A percentile compares a stretch with the other conserved stretches of the same genome.
Evolutionary conservation across 371 early-diverging fungal species (phyloP).

Genomic region (Mucor irregularis): DNA sequence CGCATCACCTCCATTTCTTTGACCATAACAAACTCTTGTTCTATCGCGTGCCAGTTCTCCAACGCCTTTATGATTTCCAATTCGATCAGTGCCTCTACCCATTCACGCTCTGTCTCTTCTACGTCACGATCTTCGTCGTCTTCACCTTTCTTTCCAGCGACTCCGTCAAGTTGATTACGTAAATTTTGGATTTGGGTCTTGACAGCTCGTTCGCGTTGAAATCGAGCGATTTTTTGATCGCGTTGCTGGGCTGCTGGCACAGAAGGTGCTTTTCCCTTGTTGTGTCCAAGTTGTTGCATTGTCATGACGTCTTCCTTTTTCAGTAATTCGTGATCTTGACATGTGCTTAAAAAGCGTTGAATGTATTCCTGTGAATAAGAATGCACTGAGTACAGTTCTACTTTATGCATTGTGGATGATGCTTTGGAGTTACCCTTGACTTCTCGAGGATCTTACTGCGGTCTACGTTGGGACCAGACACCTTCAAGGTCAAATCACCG

Average conservation of each 20-base stretch:
- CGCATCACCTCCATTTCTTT: conserved; percentile 60
- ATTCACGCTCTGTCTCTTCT: conserved; percentile 69
- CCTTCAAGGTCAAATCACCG: conserved; percentile 67
- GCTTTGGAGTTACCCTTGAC: conserved; percentile 54
- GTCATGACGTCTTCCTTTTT: conserved; percentile 42
- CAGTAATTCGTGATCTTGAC: conserved; percentile 66
- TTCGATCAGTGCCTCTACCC: conserved; percentile 61
- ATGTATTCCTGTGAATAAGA: conserved; percentile 29
- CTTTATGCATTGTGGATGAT: neutral
- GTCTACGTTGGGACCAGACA: conserved; percentile 32
- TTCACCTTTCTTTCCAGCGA: neutral
- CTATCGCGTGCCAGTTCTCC: conserved; percentile 64
- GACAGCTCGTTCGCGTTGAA: conserved; percentile 71
- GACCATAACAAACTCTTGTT: conserved; percentile 76
- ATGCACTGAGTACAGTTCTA: neutral
- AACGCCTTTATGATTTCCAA: conserved; percentile 60
- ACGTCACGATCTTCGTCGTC: conserved; percentile 53
- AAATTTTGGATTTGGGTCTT: conserved; percentile 56
- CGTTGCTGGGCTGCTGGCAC: conserved; percentile 48
- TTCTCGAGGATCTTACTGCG: conserved; percentile 46
- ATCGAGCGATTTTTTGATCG: conserved; percentile 76
- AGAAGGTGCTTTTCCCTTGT: conserved; percentile 11
- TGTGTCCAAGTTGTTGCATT: conserved; percentile 27
- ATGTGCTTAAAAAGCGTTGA: conserved; percentile 55
- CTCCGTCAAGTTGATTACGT: conserved; percentile 27